A percentile compares a stretch with the other conserved stretches of the same genome.
phyloP scores from a whole-genome alignment of 306 rosid genomes.

The Mucuna pruriens region DNA sequence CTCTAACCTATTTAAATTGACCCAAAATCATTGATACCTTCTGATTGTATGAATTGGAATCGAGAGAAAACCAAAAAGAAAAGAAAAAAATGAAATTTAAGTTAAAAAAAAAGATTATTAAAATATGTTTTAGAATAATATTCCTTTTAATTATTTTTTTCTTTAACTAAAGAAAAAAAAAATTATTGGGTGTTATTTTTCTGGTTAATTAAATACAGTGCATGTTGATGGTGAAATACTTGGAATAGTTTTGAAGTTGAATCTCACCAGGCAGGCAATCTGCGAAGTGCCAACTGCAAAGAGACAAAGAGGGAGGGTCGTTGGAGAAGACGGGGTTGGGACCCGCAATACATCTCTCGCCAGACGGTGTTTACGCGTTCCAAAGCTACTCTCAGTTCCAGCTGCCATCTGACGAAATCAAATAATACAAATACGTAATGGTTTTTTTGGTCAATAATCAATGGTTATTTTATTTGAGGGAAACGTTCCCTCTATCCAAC shows the following conservation, averaged over 20 bases:
- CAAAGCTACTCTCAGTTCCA: constrained; percentile 45
- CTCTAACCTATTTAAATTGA: neutral
- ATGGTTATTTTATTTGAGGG: neutral
- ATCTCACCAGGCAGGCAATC: neutral
- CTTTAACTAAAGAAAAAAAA: no score
- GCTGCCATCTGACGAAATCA: constrained; percentile 35
- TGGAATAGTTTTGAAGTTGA: neutral
- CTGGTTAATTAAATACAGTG: neutral
- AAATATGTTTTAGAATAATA: no score
- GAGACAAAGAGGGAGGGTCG: neutral
- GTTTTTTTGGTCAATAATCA: neutral
- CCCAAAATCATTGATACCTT: neutral
- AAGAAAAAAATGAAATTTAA: no score
- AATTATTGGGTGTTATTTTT: neutral
- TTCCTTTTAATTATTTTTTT: no score
- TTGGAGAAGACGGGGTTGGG: constrained; percentile 31
- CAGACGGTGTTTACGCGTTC: constrained; percentile 65
- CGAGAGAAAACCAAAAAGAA: no score
- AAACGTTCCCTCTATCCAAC: neutral
- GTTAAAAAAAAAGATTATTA: neutral
- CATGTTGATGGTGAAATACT: no score
- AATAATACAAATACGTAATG: neutral
- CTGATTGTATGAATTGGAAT: neutral
- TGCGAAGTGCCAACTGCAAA: neutral
- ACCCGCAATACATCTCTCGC: constrained; percentile 38